A percentile compares a stretch with the other conserved stretches of the same genome.
Evolutionary conservation across 306 rosid species (phyloP).

Genomic region (Corylus heterophylla): DNA sequence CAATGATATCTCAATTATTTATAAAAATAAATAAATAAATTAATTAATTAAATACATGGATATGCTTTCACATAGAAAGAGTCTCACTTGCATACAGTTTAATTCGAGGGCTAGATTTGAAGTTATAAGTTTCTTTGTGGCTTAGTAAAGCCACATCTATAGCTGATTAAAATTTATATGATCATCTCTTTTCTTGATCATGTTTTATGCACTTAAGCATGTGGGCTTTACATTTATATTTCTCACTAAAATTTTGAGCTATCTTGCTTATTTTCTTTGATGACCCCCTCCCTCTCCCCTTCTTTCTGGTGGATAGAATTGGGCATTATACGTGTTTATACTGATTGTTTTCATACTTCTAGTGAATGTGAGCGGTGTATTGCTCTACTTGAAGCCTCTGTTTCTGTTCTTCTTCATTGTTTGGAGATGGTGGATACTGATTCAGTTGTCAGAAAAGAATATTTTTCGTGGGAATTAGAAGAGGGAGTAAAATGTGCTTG

Average conservation of each 20-base stretch:
- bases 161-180: background rate
- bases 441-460: conserved; percentile 36
- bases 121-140: background rate
- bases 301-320: background rate
- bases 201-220: background rate
- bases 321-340: background rate
- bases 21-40: too few relatives aligned
- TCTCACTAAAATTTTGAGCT: background rate
- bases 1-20: too few relatives aligned
- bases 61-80: background rate
- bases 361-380: conserved; percentile 72
- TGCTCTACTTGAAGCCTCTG: conserved; percentile 77
- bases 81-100: background rate
- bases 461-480: conserved; percentile 68
- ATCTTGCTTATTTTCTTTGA: background rate
- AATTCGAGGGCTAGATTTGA: background rate
- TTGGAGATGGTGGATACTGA: conserved; percentile 62
- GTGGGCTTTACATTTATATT: background rate
- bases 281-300: too few relatives aligned
- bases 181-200: background rate
- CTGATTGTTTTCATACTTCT: conserved; percentile 27
- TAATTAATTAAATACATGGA: background rate
- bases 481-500: conserved; percentile 87
- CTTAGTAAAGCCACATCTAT: background rate
- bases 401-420: conserved; percentile 70